phyloP scores from a whole-genome alignment of 1,284 basidiomycete genomes.

The Melampsora americana region DNA sequence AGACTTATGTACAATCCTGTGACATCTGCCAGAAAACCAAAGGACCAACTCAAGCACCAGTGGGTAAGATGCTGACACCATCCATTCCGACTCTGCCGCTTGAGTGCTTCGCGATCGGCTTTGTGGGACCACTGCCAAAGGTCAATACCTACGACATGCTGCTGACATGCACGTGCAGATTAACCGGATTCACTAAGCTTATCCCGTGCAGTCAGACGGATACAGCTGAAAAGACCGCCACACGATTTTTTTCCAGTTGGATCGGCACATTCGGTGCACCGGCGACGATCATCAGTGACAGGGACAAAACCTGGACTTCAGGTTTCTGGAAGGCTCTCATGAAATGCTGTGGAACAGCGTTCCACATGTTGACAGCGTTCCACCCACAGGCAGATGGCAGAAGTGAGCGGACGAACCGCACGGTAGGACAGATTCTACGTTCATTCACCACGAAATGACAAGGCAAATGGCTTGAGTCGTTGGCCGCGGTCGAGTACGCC shows the following conservation, averaged over 20 bases:
- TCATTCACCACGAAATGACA: slow-evolving; percentile 33
- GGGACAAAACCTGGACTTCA: slow-evolving; percentile 49
- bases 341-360: slow-evolving; percentile 46
- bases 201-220: neutral
- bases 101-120: neutral
- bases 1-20: neutral
- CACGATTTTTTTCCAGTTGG: slow-evolving; percentile 5
- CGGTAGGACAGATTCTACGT: slow-evolving; percentile 49
- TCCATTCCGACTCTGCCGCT: neutral
- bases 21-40: neutral
- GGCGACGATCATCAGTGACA: slow-evolving; percentile 47
- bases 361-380: slow-evolving; percentile 46
- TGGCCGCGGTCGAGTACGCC: slow-evolving; percentile 40
- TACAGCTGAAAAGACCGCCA: slow-evolving; percentile 1
- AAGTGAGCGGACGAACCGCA: slow-evolving; percentile 54
- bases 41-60: neutral
- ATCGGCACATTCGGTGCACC: slow-evolving; percentile 45
- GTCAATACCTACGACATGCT: slow-evolving; percentile 8
- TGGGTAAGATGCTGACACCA: slow-evolving; percentile 17
- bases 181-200: neutral
- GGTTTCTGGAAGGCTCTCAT: slow-evolving; percentile 50
- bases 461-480: slow-evolving; percentile 44
- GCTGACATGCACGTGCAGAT: slow-evolving; percentile 7
- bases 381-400: slow-evolving; percentile 51
- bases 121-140: neutral